Percentiles rank a stretch among this genome's conserved stretches.
phyloP scores from a whole-genome alignment of 1,284 basidiomycete genomes.

The Leccinum proliferum region DNA sequence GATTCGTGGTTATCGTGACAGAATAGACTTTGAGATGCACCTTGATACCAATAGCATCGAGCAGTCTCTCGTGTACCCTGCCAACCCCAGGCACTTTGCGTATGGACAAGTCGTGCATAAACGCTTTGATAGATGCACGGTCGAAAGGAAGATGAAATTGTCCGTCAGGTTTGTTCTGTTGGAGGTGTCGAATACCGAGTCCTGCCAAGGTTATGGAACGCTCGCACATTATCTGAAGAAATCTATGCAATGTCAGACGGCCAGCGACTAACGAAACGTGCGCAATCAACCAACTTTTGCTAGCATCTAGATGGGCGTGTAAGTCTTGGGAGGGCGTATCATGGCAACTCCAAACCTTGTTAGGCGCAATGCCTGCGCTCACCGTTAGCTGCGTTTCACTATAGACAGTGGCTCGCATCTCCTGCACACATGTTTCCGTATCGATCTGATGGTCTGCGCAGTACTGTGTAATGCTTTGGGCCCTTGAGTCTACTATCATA shows the following conservation, averaged over 20 bases:
- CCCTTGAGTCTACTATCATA: conserved; percentile 2
- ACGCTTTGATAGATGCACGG: conserved; percentile 56
- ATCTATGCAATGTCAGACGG: conserved; percentile 49
- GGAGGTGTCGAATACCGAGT: background rate
- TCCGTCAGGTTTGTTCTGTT: conserved; percentile 90
- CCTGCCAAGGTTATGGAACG: background rate
- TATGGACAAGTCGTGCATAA: conserved; percentile 73
- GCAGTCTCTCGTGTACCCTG: conserved; percentile 78
- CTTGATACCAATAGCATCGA: conserved; percentile 84
- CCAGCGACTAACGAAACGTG: background rate
- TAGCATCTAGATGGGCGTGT: conserved; percentile 45
- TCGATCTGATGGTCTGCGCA: conserved; percentile 61
- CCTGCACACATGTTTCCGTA: conserved; percentile 70
- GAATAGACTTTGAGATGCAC: conserved; percentile 32
- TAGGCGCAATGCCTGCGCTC: conserved; percentile 91
- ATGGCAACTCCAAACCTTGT: conserved; percentile 47
- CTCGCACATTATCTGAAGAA: conserved; percentile 77
- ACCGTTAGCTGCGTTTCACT: conserved; percentile 83
- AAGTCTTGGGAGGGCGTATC: conserved; percentile 13
- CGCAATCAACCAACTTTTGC: conserved; percentile 57
- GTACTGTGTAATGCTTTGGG: conserved; percentile 67
- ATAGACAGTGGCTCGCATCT: conserved; percentile 70
- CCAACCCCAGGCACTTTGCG: conserved; percentile 87
- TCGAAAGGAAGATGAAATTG: conserved; percentile 78
- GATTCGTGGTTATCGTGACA: background rate